Conservation (phyloP, 352 stramenopile genomes). For the Globisporangium recalcitrans region DNA sequence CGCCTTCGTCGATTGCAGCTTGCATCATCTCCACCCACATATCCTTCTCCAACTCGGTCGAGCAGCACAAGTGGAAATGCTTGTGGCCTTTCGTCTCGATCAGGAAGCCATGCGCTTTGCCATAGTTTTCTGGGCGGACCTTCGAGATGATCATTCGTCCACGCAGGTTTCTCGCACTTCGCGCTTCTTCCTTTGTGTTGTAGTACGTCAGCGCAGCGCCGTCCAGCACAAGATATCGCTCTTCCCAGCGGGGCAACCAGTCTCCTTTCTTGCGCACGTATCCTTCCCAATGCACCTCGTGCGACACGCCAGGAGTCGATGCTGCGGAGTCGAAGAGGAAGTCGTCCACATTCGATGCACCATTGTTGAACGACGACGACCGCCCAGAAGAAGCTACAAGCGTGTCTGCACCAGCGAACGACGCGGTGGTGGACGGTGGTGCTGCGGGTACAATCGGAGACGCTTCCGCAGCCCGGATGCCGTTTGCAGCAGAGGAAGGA, state of each 20-base stretch:
- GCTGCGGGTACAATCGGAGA: constrained; percentile 1
- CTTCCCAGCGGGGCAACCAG: constrained; percentile 87
- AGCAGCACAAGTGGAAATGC: constrained; percentile 83
- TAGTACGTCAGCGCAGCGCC: constrained; percentile 82
- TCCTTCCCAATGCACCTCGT: constrained; percentile 87
- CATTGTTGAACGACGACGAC: constrained; percentile 18
- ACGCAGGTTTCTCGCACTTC: constrained; percentile 71
- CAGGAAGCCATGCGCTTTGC: constrained; percentile 84
- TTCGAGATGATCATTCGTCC: constrained; percentile 79
- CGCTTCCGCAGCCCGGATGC: not conserved
- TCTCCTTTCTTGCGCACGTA: constrained; percentile 88
- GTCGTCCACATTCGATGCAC: constrained; percentile 9
- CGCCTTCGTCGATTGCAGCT: constrained; percentile 75
- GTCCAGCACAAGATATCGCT: constrained; percentile 85
- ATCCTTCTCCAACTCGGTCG: constrained; percentile 85
- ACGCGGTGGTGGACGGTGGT: constrained; percentile 7
- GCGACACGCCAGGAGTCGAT: constrained; percentile 34
- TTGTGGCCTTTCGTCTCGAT: constrained; percentile 87
- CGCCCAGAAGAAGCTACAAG: constrained; percentile 7
- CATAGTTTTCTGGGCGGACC: constrained; percentile 81
- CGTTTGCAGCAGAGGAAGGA: not conserved
- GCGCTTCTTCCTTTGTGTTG: constrained; percentile 84
- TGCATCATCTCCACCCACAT: constrained; percentile 92
- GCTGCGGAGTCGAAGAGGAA: constrained; percentile 32
- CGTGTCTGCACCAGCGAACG: constrained; percentile 8